Percentiles rank a stretch among this genome's conserved stretches.
Conservation (phyloP, 768 basidiomycete genomes). For the Phylloporus rhodoxanthus region DNA sequence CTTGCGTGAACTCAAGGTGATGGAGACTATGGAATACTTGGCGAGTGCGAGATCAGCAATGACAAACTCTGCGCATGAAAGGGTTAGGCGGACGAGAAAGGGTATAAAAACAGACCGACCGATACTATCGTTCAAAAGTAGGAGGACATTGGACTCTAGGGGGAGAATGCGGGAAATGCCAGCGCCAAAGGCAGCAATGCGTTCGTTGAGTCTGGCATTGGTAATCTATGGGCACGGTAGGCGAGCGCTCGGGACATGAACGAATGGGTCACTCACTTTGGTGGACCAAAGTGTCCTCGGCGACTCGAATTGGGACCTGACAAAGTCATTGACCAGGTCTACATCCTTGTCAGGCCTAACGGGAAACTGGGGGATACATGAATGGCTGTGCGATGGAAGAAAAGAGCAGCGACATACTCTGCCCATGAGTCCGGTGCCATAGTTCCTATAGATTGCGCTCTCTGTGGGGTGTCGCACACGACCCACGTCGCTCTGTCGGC, state of each 20-base stretch:
- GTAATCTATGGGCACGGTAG: conserved; percentile 48
- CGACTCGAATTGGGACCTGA: conserved; percentile 59
- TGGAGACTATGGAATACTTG: conserved; percentile 59
- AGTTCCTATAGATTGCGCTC: conserved; percentile 87
- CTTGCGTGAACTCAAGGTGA: conserved; percentile 54
- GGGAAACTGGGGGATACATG: conserved; percentile 52
- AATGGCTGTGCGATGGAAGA: conserved; percentile 4
- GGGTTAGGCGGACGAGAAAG: neutral
- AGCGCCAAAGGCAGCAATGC: conserved; percentile 65
- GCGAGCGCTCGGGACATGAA: neutral
- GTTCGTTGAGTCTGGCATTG: conserved; percentile 63
- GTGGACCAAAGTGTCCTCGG: conserved; percentile 76
- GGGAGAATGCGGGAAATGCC: conserved; percentile 58
- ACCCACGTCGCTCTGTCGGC: conserved; percentile 85
- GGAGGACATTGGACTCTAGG: conserved; percentile 60
- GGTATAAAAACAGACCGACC: conserved; percentile 39
- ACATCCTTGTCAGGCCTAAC: conserved; percentile 67
- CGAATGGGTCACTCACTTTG: conserved; percentile 42
- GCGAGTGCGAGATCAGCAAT: conserved; percentile 76
- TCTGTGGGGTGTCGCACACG: conserved; percentile 74
- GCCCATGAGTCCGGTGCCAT: conserved; percentile 77
- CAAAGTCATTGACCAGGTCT: conserved; percentile 57
- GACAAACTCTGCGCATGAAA: conserved; percentile 54
- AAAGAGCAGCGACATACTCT: conserved; percentile 49
- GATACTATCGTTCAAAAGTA: conserved; percentile 73